Evolutionary conservation across 257 asterid species (phyloP).

Genomic region (Solanum commersonii): DNA sequence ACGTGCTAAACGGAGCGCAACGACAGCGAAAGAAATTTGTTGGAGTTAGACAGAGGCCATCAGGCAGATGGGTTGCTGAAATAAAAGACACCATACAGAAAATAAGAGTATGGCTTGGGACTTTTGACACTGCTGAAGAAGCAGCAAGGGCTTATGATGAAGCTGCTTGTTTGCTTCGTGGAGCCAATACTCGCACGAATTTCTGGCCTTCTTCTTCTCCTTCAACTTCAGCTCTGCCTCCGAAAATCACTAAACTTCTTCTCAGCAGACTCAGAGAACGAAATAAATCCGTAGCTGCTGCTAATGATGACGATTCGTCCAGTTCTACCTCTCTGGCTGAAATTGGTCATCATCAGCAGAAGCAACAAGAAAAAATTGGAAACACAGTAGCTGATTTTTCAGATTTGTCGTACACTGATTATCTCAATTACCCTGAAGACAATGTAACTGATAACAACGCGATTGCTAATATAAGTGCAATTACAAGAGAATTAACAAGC

Average conservation of each 20-base stretch:
- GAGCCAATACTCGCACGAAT: conserved; percentile 69
- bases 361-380: not conserved
- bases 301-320: not conserved
- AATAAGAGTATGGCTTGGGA: conserved; percentile 10
- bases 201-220: conserved; percentile 52
- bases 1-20: not conserved
- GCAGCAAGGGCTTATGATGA: conserved; percentile 12
- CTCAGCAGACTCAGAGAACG: conserved; percentile 52
- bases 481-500: not conserved
- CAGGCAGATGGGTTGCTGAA: conserved; percentile 11
- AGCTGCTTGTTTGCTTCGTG: conserved; percentile 79
- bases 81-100: conserved; percentile 10
- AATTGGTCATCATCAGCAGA: not conserved
- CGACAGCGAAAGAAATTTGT: conserved; percentile 48
- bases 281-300: conserved; percentile 21
- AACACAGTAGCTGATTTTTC: conserved; percentile 22
- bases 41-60: conserved; percentile 10
- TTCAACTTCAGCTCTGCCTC: conserved; percentile 47
- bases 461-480: not conserved
- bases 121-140: conserved; percentile 11
- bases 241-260: conserved; percentile 58
- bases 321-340: not conserved
- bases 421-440: conserved; percentile 42
- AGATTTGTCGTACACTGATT: conserved; percentile 40
- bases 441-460: conserved; percentile 3